Percentiles rank a stretch among this genome's conserved stretches.
These are phyloP conservation scores for Penicillium roqueforti DNA, from an alignment of 495 filamentous ascomycete genomes.

Conservation along the genomic window DNA sequence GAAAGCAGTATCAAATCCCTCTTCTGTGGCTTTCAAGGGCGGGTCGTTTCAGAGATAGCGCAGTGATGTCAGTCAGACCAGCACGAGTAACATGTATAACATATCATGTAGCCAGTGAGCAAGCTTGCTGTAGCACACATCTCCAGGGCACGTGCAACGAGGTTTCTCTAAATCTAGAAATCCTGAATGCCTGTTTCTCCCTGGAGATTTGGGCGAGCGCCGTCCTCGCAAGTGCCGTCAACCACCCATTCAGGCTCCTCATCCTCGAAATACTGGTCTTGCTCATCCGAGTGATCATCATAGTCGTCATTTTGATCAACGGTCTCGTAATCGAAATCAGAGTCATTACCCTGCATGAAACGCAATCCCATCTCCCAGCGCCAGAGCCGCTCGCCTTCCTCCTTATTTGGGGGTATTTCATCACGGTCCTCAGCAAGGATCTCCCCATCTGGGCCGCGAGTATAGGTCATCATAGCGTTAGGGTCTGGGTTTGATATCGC, in stretches of 20 bases:
- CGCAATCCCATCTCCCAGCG: slow-evolving; percentile 60
- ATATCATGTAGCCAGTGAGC: neutral
- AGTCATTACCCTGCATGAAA: slow-evolving; percentile 67
- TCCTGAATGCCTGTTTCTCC: slow-evolving; percentile 82
- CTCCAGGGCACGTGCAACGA: neutral
- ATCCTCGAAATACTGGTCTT: slow-evolving; percentile 73
- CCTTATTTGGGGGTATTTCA: slow-evolving; percentile 54
- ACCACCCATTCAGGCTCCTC: slow-evolving; percentile 63
- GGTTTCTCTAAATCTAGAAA: slow-evolving; percentile 46
- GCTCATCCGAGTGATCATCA: slow-evolving; percentile 58
- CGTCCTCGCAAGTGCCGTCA: slow-evolving; percentile 41
- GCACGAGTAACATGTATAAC: neutral
- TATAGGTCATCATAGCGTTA: slow-evolving; percentile 45
- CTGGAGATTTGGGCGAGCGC: slow-evolving; percentile 34
- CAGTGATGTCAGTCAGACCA: neutral
- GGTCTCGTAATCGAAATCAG: slow-evolving; percentile 67
- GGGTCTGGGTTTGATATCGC: slow-evolving; percentile 55
- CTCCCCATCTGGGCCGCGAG: slow-evolving; percentile 48
- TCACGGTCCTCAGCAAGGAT: slow-evolving; percentile 55
- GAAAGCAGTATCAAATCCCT: neutral
- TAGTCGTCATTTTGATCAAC: slow-evolving; percentile 69
- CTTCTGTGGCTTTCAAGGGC: neutral
- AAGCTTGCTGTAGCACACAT: neutral
- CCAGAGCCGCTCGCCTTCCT: slow-evolving; percentile 66
- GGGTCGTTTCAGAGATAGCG: neutral